A percentile compares a stretch with the other conserved stretches of the same genome.
These are phyloP conservation scores for Bombardia bombarda DNA, from an alignment of 495 filamentous ascomycete species.

Conservation along the genomic window DNA sequence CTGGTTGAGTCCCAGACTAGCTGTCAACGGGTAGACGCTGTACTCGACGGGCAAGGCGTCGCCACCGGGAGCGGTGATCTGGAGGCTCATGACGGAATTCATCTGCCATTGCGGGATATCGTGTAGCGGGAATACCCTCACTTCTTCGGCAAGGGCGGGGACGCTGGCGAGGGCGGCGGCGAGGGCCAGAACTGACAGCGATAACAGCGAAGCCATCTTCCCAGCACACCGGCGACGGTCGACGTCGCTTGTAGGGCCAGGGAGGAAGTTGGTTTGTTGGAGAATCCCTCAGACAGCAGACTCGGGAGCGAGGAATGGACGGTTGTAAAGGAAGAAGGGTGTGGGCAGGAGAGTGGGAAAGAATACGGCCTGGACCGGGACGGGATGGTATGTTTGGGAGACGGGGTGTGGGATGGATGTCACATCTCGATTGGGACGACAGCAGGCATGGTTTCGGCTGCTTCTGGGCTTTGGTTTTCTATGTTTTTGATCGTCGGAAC, in stretches of 20 bases:
- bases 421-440: constrained; percentile 15
- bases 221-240: constrained; percentile 30
- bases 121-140: constrained; percentile 18
- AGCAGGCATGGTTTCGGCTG: constrained; percentile 14
- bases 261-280: constrained; percentile 18
- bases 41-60: constrained; percentile 21
- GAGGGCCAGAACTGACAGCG: constrained; percentile 15
- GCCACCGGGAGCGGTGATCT: constrained; percentile 19
- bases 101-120: constrained; percentile 22
- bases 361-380: too few species aligned
- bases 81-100: constrained; percentile 28
- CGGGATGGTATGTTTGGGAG: constrained; percentile 11
- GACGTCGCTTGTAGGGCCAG: constrained; percentile 30
- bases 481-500: constrained; percentile 23
- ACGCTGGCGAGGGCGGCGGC: constrained; percentile 16
- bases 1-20: constrained; percentile 27
- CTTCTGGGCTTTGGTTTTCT: constrained; percentile 12
- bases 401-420: constrained; percentile 10
- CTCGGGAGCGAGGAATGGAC: constrained; percentile 7
- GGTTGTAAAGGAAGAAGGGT: constrained; percentile 11
- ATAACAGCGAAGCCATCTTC: constrained; percentile 24
- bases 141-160: constrained; percentile 15
- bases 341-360: constrained; percentile 8
- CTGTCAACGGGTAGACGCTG: constrained; percentile 34
- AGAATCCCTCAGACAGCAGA: constrained; percentile 12